Conservation (phyloP, 2,329 filamentous ascomycete species). For the Neurospora sp. region DNA sequence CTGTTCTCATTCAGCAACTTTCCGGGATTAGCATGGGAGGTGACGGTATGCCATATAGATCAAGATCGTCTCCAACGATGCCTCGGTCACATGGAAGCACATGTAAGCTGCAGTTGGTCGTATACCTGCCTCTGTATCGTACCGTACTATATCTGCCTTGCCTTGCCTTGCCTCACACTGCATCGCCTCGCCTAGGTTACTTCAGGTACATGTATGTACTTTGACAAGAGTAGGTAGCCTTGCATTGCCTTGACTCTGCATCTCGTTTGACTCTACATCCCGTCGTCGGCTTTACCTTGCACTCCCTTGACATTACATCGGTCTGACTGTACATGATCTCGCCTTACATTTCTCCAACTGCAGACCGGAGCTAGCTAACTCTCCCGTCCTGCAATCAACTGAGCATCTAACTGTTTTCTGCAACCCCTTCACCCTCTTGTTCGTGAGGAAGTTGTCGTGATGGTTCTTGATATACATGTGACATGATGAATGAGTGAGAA, state of each 20-base stretch:
- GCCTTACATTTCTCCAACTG: not conserved
- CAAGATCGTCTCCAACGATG: not conserved
- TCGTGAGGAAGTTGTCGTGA: not conserved
- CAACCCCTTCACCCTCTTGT: not conserved
- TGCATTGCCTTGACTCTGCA: not conserved
- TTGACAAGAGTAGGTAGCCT: not conserved
- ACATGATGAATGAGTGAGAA: too few species aligned
- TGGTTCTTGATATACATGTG: too few species aligned
- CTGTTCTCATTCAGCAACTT: not conserved
- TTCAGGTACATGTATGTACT: not conserved
- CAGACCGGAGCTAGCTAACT: not conserved
- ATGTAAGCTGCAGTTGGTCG: not conserved
- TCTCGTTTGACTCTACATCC: not conserved
- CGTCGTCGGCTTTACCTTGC: not conserved
- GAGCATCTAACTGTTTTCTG: not conserved
- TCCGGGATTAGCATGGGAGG: not conserved
- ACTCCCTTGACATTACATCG: not conserved
- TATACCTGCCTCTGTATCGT: not conserved
- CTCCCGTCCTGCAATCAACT: not conserved
- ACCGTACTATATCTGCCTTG: not conserved
- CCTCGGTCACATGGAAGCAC: not conserved
- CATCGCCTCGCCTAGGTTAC: not conserved
- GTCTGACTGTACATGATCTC: not conserved
- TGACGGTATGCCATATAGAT: too few species aligned
- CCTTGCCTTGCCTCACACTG: not conserved